phyloP scores from a whole-genome alignment of 306 rosid genomes.

The Vigna trinervia region DNA sequence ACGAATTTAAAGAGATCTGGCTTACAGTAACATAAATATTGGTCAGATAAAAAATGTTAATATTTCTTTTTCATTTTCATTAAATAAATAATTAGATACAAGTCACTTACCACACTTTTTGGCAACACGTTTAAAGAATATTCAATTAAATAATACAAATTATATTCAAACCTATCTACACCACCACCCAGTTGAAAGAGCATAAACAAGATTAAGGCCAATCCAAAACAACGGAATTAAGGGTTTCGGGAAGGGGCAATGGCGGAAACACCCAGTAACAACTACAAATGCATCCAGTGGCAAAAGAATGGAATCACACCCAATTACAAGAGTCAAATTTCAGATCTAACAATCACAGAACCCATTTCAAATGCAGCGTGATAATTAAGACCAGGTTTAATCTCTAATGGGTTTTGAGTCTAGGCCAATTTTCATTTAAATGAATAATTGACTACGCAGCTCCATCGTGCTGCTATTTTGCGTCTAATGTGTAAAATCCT shows the following conservation, averaged over 20 bases:
- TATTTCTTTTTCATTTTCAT: not conserved
- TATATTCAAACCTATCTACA: not conserved
- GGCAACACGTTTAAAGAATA: not conserved
- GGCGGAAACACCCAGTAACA: not conserved
- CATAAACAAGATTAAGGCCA: not conserved
- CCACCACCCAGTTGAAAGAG: not conserved
- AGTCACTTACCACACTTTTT: not conserved
- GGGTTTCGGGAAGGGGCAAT: not conserved
- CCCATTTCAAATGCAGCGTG: conserved; percentile 13
- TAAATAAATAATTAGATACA: not conserved
- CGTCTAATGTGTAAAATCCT: not conserved
- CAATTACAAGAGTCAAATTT: not conserved
- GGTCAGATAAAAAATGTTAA: not conserved
- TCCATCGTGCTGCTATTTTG: not conserved
- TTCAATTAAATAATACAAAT: not conserved
- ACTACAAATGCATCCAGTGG: not conserved
- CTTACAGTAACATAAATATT: not conserved
- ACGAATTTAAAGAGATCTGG: not conserved
- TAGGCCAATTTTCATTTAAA: not conserved
- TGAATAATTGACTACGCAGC: not conserved
- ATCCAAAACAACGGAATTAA: not conserved
- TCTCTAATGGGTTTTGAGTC: not conserved
- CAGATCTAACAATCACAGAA: not conserved
- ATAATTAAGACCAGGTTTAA: not conserved
- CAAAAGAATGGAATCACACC: not conserved